Percentiles rank a stretch among this genome's conserved stretches.
These are phyloP conservation scores for Telfairia occidentalis DNA, from an alignment of 331 rosid species.

Conservation along the genomic window DNA sequence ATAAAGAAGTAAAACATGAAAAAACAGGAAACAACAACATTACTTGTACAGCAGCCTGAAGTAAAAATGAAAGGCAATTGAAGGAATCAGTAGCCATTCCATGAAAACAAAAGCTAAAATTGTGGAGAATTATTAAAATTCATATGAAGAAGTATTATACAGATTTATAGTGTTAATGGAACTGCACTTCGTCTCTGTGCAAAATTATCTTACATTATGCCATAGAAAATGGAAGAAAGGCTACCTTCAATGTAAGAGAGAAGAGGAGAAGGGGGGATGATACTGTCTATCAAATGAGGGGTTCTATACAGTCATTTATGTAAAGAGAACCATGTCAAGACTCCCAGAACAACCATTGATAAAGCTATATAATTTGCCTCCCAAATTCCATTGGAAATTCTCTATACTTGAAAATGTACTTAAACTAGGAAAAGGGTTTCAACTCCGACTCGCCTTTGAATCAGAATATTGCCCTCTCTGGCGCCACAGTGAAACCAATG, in stretches of 20 bases:
- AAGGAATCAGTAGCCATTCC: background rate
- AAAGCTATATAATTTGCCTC: slow-evolving; percentile 26
- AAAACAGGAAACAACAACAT: too few relatives aligned
- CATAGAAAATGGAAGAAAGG: background rate
- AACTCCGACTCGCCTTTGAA: slow-evolving; percentile 28
- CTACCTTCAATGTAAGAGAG: background rate
- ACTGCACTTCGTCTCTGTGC: background rate
- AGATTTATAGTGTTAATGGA: background rate
- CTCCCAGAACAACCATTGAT: slow-evolving; percentile 7
- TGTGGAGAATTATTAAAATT: background rate
- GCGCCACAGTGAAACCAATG: slow-evolving; percentile 28
- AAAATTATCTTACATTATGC: slow-evolving; percentile 3
- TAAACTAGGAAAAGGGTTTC: slow-evolving; percentile 22
- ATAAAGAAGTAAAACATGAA: too few relatives aligned
- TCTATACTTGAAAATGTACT: slow-evolving; percentile 27
- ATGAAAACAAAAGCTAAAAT: background rate
- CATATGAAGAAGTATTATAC: slow-evolving; percentile 5
- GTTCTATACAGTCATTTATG: slow-evolving; percentile 11
- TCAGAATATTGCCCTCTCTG: slow-evolving; percentile 21
- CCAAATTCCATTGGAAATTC: slow-evolving; percentile 25
- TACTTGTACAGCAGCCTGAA: too few relatives aligned
- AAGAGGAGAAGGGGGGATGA: background rate
- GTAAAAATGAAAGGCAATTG: background rate
- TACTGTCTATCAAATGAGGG: background rate
- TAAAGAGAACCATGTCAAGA: slow-evolving; percentile 20